Percentiles rank a stretch among this genome's conserved stretches.
Evolutionary conservation across 192 early-diverging fungal genomes (phyloP).

Genomic region (Tieghemiomyces parasiticus): DNA sequence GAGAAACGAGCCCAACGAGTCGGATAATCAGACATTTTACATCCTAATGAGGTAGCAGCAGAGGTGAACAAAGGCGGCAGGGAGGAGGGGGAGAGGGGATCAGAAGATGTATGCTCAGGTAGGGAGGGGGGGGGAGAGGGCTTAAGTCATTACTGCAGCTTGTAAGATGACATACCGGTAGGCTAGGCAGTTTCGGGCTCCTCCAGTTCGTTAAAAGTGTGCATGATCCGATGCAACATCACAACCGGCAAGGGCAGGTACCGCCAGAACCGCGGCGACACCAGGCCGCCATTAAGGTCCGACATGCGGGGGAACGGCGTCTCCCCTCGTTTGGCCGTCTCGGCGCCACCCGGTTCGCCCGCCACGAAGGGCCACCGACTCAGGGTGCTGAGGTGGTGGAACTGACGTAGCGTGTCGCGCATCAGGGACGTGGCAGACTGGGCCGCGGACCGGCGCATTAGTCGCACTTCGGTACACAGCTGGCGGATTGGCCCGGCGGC

Average conservation of each 20-base stretch:
- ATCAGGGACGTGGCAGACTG: not conserved
- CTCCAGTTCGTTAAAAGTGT: not conserved
- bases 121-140: no score
- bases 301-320: not conserved
- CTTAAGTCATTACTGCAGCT: no score
- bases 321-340: no score
- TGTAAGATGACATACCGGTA: no score
- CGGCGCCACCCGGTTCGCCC: no score
- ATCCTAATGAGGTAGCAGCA: no score
- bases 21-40: no score
- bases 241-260: slow-evolving; percentile 5
- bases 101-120: no score
- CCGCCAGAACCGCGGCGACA: not conserved
- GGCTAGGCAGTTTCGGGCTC: no score
- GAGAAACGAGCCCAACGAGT: no score
- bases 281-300: not conserved
- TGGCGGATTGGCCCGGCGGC: not conserved
- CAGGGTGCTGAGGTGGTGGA: not conserved
- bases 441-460: not conserved
- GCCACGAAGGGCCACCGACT: slow-evolving; percentile 1
- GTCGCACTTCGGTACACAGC: slow-evolving; percentile 7
- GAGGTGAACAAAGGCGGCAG: no score
- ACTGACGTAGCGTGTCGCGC: slow-evolving; percentile 6
- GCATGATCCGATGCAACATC: slow-evolving; percentile 5
- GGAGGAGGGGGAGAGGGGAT: no score